Conservation (phyloP, 2,329 filamentous ascomycete genomes). For the Colletotrichum sp. region DNA sequence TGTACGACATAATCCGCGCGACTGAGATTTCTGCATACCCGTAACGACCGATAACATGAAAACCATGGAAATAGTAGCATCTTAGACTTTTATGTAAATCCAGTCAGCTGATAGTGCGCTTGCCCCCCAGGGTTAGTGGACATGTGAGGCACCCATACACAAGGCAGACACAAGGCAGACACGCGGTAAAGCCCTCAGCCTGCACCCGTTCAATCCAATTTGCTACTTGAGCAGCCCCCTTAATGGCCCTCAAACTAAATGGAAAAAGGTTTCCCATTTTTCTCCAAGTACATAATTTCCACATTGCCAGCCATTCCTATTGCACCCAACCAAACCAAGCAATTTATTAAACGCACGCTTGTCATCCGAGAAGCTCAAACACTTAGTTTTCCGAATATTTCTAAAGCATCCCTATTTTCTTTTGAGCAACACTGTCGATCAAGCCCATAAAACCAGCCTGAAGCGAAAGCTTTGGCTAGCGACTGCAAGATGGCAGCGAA, state of each 20-base stretch:
- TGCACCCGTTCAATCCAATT: background rate
- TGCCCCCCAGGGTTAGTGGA: background rate
- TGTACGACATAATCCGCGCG: background rate
- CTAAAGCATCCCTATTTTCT: too few relatives aligned
- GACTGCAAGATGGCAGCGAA: background rate
- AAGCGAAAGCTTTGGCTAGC: background rate
- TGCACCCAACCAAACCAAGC: background rate
- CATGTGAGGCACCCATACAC: background rate
- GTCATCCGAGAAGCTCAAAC: too few relatives aligned
- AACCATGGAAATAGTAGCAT: background rate
- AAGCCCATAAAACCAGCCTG: too few relatives aligned
- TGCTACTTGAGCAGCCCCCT: background rate
- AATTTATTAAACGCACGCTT: background rate
- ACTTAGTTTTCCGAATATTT: too few relatives aligned
- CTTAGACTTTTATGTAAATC: background rate
- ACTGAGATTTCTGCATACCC: background rate
- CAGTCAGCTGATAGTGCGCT: background rate
- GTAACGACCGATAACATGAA: background rate
- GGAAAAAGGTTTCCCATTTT: background rate
- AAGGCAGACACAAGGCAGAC: background rate
- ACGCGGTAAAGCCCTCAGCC: background rate
- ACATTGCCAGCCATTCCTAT: background rate
- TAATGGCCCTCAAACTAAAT: background rate
- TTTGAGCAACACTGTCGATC: too few relatives aligned
- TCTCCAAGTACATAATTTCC: background rate